phyloP scores from a whole-genome alignment of 202 grass and related monocot species.

The Zizania palustris region DNA sequence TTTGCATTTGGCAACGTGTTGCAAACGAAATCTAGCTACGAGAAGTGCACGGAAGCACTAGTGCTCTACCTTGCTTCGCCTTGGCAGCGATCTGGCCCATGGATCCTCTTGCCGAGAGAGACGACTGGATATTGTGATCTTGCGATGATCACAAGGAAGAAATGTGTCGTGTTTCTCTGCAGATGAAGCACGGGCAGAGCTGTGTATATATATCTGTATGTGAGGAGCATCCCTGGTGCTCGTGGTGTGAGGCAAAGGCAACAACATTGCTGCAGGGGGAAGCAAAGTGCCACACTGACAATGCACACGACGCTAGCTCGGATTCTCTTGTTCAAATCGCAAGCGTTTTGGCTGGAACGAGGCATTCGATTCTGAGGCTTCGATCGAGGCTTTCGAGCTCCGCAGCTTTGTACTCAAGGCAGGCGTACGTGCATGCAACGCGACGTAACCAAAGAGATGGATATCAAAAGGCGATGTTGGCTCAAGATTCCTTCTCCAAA shows the following conservation, averaged over 20 bases:
- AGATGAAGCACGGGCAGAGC: conserved; percentile 13
- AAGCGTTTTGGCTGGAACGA: background rate
- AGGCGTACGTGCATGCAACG: background rate
- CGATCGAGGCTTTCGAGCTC: conserved; percentile 7
- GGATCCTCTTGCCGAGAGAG: background rate
- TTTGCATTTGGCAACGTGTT: too few species aligned
- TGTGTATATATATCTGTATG: conserved; percentile 9
- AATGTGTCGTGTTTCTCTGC: background rate
- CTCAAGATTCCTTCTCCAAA: background rate
- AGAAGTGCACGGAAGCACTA: too few species aligned
- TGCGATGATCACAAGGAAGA: background rate
- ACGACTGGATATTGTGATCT: background rate
- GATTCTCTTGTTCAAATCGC: conserved; percentile 12
- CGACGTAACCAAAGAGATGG: background rate
- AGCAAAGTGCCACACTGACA: conserved; percentile 41
- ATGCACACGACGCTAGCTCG: too few species aligned
- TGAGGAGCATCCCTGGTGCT: background rate
- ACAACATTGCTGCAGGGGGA: conserved; percentile 36
- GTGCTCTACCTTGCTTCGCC: conserved; percentile 45
- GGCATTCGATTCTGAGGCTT: background rate
- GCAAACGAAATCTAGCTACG: too few species aligned
- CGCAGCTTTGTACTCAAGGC: background rate
- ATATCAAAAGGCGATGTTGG: background rate
- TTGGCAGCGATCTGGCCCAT: conserved; percentile 50
- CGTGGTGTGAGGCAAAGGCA: conserved; percentile 49